phyloP scores from a whole-genome alignment of 805 yeast species.

The Clavispora vitiphila region DNA sequence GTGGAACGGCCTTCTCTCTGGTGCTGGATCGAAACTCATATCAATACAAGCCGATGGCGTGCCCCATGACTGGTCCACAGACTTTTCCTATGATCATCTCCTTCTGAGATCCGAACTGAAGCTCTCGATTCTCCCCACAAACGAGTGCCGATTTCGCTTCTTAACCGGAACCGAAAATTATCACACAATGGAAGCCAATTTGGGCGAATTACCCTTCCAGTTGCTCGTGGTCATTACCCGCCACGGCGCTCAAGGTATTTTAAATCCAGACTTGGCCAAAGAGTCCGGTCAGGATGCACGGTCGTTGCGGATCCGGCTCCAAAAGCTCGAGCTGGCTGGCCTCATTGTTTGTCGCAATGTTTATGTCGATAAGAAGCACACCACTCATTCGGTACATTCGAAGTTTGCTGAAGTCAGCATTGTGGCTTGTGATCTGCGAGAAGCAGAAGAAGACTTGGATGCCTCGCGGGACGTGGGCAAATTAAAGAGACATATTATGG shows the following conservation, averaged over 20 bases:
- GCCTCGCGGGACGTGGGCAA: slow-evolving; percentile 24
- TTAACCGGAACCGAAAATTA: slow-evolving; percentile 48
- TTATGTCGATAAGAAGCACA: slow-evolving; percentile 42
- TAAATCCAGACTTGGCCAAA: slow-evolving; percentile 51
- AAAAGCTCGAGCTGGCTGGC: slow-evolving; percentile 46
- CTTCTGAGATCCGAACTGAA: slow-evolving; percentile 11
- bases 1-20: slow-evolving; percentile 37
- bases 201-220: slow-evolving; percentile 52
- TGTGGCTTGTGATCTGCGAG: slow-evolving; percentile 17
- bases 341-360: slow-evolving; percentile 39
- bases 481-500: slow-evolving; percentile 37
- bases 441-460: slow-evolving; percentile 21
- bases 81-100: slow-evolving; percentile 4
- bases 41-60: slow-evolving; percentile 11
- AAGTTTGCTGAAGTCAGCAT: slow-evolving; percentile 34
- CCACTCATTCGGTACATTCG: slow-evolving; percentile 49
- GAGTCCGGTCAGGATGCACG: slow-evolving; percentile 66
- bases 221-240: slow-evolving; percentile 59
- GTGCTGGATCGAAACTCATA: slow-evolving; percentile 7
- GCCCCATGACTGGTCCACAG: slow-evolving; percentile 9
- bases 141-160: slow-evolving; percentile 52
- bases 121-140: slow-evolving; percentile 34
- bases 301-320: slow-evolving; percentile 60
- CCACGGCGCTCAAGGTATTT: slow-evolving; percentile 51
- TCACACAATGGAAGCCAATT: slow-evolving; percentile 42